Evolutionary conservation across 2,329 filamentous ascomycete genomes (phyloP), one percentile per base, ranked within the genome.

Genomic region (Venturia effusa): DNA sequence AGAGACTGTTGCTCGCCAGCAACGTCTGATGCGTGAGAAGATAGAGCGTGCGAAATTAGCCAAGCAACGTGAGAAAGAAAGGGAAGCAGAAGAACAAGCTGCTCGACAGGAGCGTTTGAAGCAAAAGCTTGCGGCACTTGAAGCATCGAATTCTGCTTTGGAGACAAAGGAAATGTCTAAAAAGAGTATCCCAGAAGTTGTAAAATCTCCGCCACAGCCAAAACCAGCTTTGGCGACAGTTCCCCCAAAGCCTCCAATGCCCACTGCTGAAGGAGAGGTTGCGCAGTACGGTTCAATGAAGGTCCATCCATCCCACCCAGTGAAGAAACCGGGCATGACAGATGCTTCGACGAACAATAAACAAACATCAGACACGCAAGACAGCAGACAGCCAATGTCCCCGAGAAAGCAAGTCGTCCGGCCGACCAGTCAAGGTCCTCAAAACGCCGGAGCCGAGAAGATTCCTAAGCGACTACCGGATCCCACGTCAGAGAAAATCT

Each of bases 51-150:
- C 88, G 17, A 84, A 82, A 70, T 84, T 85, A 62, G 88, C 88
- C 24, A 85, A 87, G 70, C 86, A 88, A 70, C 81, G 87, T 64
- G 80, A 84, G 59, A 77, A 65, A 61, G 67, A 84, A 66, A 87
- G 89, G 65, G 83, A 91, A 72, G 86, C 83, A 24, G 82, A 80
- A n/a, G 87, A 89, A 69, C 88, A 90, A 70, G 87, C 85, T n/a
- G 89, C 84, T 22, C 83, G 81, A 65, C 82, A 84, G 69, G 88
- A 90, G 70, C 83, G 89, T 30, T 85, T 92, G 66, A 83, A 85
- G 59, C 81, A 87, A 71, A 91, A 90, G 73, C 76, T 92, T 59
- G 88, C 88, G 68, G 84, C 85, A 10, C 76, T 92, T 71, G 88
- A 87, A 0, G 84, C 30, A 19, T 60, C 63, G 19, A 62, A 19